Evolutionary conservation across 495 filamentous ascomycete species (phyloP).

Genomic region (Lophiotrema nucula): DNA sequence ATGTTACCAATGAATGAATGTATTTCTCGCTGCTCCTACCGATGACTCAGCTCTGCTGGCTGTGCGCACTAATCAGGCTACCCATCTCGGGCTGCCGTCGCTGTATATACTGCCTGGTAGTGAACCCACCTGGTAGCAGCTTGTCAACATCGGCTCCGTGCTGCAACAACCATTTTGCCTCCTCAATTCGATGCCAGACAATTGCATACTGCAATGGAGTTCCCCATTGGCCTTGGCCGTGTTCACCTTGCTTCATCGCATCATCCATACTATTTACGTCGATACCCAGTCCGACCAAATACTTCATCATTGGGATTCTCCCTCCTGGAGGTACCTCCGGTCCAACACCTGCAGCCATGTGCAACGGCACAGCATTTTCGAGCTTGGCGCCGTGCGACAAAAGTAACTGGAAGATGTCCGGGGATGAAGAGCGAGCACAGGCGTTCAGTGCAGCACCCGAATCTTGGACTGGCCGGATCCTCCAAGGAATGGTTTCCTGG

Average conservation of each 20-base stretch:
- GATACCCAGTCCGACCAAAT: neutral
- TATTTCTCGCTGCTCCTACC: too few relatives aligned
- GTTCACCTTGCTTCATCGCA: too few relatives aligned
- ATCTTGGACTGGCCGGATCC: neutral
- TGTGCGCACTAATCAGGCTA: too few relatives aligned
- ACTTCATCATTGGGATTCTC: conserved; percentile 1
- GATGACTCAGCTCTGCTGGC: too few relatives aligned
- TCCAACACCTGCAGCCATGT: neutral
- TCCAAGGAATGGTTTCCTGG: neutral
- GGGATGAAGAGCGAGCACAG: neutral
- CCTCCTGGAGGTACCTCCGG: neutral
- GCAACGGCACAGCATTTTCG: neutral
- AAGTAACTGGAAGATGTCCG: neutral
- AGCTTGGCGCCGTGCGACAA: neutral
- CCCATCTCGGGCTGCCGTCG: too few relatives aligned
- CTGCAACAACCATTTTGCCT: conserved; percentile 1
- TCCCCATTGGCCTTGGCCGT: neutral
- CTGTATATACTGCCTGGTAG: too few relatives aligned
- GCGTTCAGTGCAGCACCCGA: neutral
- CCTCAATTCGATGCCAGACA: neutral
- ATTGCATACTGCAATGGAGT: neutral
- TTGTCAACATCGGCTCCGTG: neutral
- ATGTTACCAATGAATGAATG: too few relatives aligned
- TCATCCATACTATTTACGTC: neutral
- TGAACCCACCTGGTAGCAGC: too few relatives aligned